Evolutionary conservation across 495 filamentous ascomycete species (phyloP).

Genomic region (Tetracladium setigerum): DNA sequence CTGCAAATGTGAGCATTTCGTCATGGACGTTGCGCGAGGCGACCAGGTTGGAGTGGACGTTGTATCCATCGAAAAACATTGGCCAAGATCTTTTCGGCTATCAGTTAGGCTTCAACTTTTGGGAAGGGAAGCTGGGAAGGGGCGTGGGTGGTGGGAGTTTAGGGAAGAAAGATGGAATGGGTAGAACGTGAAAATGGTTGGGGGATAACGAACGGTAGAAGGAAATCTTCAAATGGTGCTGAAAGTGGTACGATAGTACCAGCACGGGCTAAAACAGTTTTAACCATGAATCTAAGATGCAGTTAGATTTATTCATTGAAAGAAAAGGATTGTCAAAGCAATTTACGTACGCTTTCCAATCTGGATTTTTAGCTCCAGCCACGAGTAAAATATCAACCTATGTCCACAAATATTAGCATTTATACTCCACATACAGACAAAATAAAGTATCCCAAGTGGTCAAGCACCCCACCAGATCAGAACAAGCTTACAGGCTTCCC

Average conservation of each 20-base stretch:
- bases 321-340: background rate
- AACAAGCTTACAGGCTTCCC: background rate
- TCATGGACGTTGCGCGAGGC: slow-evolving; percentile 11
- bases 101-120: background rate
- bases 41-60: slow-evolving; percentile 27
- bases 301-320: background rate
- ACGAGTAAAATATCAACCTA: slow-evolving; percentile 27
- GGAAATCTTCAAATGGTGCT: slow-evolving; percentile 18
- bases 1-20: slow-evolving; percentile 16
- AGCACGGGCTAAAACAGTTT: slow-evolving; percentile 21
- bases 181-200: background rate
- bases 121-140: background rate
- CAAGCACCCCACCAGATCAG: background rate
- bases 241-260: slow-evolving; percentile 24
- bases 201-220: slow-evolving; percentile 21
- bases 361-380: slow-evolving; percentile 27
- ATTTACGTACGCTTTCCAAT: slow-evolving; percentile 24
- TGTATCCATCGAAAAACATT: slow-evolving; percentile 26
- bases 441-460: no score
- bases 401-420: no score
- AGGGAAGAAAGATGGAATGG: background rate
- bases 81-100: slow-evolving; percentile 4
- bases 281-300: slow-evolving; percentile 14
- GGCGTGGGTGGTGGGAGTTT: background rate
- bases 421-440: background rate